Evolutionary conservation across 495 filamentous ascomycete species (phyloP), one percentile per base, ranked within the genome.

Genomic region (Penicillium roqueforti): DNA sequence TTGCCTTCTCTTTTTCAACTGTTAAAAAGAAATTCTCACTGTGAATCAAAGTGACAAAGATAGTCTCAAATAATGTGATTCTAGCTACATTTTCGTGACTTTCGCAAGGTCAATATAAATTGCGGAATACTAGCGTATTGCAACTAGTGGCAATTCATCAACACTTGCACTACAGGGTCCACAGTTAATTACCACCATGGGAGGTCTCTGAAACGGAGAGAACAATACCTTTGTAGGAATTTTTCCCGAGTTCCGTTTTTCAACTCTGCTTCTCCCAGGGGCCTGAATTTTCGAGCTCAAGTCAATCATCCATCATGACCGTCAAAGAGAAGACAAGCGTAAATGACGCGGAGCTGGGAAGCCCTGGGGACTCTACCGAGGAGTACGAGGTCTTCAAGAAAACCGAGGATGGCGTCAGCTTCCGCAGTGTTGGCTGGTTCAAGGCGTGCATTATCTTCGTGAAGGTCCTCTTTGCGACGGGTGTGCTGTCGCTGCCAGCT

Each of bases 401-500:
- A 54, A 71, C 63, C 7, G 65, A 70, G 4, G 70, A 73, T 45
- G 70, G 69, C 6, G 78, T 81, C 23, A 64, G 80, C 49, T 82
- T 83, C 58, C 72, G 80, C 16, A 76, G 73, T 19, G 79, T 83
- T 18, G 69, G 73, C 60, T 82, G 80, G 79, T 63, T 69, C 23
- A 70, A 71, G 18, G 76, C 78, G 5, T 68, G 76, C 19, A 71
- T 80, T 5, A 80, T 83, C 54, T 81, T 83, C 50, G 63, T 80
- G 46, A 82, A 81, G 62, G 56, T 74, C 53, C 69, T 76, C 51
- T 79, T 81, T 44, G 77, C 76, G 32, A 79, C 75, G 2, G 84
- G 85, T 19, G 80, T 80, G 56, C 72, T 88, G 51, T 80, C 80
- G 42, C 72, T 88, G 13, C 84, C 85, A 1, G 65, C 70, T 0